A percentile compares a stretch with the other conserved stretches of the same genome.
These are phyloP conservation scores for Macrolepiota albuminosa DNA, from an alignment of 768 basidiomycete genomes.

Conservation along the genomic window DNA sequence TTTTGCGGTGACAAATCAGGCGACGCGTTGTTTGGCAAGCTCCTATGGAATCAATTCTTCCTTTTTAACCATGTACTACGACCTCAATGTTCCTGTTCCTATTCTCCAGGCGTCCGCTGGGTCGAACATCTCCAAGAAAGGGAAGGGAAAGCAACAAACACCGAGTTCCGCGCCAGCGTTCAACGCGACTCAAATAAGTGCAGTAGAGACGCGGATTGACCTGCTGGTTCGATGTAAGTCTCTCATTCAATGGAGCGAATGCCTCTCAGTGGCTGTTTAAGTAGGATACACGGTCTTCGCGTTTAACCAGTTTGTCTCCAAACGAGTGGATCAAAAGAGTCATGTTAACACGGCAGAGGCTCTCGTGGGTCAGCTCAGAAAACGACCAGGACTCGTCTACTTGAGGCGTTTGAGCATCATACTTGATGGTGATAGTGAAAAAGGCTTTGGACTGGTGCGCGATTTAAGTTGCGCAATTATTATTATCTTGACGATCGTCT, in stretches of 20 bases:
- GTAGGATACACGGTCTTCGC: conserved; percentile 87
- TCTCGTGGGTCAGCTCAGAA: conserved; percentile 56
- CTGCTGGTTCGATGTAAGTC: conserved; percentile 67
- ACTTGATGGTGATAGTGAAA: conserved; percentile 80
- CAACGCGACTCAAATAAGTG: conserved; percentile 50
- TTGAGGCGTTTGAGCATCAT: conserved; percentile 78
- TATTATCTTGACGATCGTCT: background rate
- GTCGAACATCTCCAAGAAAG: conserved; percentile 43
- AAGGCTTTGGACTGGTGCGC: conserved; percentile 75
- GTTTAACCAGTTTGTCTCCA: conserved; percentile 67
- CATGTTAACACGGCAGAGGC: conserved; percentile 61
- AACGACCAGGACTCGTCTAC: conserved; percentile 55
- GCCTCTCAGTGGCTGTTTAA: conserved; percentile 24
- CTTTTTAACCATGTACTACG: conserved; percentile 46
- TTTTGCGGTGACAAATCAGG: background rate
- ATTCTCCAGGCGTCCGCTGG: conserved; percentile 22
- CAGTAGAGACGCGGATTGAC: conserved; percentile 62
- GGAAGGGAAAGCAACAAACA: conserved; percentile 41
- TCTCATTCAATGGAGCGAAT: background rate
- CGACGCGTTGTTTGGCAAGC: conserved; percentile 13
- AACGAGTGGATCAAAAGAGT: conserved; percentile 65
- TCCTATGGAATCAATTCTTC: background rate
- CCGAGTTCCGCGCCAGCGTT: conserved; percentile 27
- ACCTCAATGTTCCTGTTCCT: conserved; percentile 59
- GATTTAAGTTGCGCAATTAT: background rate